Evolutionary conservation across 768 basidiomycete genomes (phyloP).

Genomic region (Nevesoporus exiguus): DNA sequence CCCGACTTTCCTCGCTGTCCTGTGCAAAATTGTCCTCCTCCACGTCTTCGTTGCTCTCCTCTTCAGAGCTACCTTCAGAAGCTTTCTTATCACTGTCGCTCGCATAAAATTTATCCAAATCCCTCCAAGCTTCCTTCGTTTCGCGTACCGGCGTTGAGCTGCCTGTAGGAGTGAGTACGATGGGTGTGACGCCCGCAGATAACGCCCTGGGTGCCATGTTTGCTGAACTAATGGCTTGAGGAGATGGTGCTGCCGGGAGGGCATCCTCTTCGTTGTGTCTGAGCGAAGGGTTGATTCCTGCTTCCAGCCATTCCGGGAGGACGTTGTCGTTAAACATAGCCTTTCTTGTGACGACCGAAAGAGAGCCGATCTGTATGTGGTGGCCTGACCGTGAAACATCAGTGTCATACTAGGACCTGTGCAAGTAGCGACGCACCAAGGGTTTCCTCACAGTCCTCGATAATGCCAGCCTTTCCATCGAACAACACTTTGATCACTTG

Average conservation of each 20-base stretch:
- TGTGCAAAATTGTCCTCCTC: slow-evolving; percentile 27
- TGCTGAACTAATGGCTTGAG: slow-evolving; percentile 42
- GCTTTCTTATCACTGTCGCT: slow-evolving; percentile 35
- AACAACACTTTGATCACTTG: slow-evolving; percentile 80
- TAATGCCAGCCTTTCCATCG: slow-evolving; percentile 59
- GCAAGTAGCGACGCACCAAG: slow-evolving; percentile 30
- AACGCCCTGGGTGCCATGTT: slow-evolving; percentile 25
- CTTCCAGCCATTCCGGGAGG: slow-evolving; percentile 86
- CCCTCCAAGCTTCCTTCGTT: slow-evolving; percentile 46
- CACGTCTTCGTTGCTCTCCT: slow-evolving; percentile 32
- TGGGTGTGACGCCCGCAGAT: slow-evolving; percentile 37
- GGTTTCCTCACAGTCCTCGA: slow-evolving; percentile 36
- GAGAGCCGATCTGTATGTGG: slow-evolving; percentile 56
- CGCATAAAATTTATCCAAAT: slow-evolving; percentile 77
- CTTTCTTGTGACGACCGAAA: slow-evolving; percentile 59
- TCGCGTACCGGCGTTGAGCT: slow-evolving; percentile 44
- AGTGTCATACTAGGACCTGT: slow-evolving; percentile 1
- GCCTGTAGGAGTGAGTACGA: slow-evolving; percentile 56
- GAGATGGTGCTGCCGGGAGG: slow-evolving; percentile 26
- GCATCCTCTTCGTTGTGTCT: slow-evolving; percentile 65
- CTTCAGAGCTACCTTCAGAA: slow-evolving; percentile 30
- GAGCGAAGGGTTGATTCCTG: slow-evolving; percentile 74
- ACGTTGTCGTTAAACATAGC: slow-evolving; percentile 38
- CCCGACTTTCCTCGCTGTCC: slow-evolving; percentile 28
- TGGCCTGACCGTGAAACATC: slow-evolving; percentile 29